Conservation (phyloP, 2,329 filamentous ascomycete species). For the Diaporthe batatas region DNA sequence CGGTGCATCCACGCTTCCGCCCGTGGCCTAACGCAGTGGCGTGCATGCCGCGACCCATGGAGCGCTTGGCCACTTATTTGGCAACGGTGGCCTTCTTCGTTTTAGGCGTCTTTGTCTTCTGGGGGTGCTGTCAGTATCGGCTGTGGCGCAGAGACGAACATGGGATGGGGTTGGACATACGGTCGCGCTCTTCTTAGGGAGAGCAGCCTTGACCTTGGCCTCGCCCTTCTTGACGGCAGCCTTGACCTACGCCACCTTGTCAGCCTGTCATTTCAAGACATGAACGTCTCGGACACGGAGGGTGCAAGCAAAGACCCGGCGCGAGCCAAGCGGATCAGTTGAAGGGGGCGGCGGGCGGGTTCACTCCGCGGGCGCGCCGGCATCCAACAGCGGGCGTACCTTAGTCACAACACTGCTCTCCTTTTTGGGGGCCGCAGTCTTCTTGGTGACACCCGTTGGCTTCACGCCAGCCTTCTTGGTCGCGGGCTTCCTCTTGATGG, state of each 20-base stretch:
- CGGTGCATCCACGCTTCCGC: conserved; percentile 26
- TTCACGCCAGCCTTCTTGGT: conserved; percentile 48
- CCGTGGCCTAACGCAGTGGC: conserved; percentile 33
- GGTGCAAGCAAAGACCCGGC: neutral
- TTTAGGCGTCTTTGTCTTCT: conserved; percentile 51
- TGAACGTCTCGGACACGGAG: neutral
- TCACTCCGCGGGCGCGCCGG: neutral
- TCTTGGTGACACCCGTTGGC: conserved; percentile 54
- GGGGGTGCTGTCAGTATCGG: neutral
- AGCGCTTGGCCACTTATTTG: conserved; percentile 41
- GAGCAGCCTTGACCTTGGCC: conserved; percentile 47
- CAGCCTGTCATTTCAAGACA: neutral
- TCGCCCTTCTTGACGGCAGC: conserved; percentile 48
- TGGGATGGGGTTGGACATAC: conserved; percentile 35
- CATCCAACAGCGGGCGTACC: conserved; percentile 44
- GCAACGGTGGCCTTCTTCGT: conserved; percentile 48
- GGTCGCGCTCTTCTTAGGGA: conserved; percentile 43
- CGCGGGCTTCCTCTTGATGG: conserved; percentile 56
- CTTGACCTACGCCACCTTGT: conserved; percentile 47
- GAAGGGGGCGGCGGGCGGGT: neutral
- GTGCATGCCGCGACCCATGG: neutral
- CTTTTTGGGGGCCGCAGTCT: conserved; percentile 54
- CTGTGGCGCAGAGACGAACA: neutral
- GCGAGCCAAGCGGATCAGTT: neutral
- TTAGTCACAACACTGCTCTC: conserved; percentile 50